Evolutionary conservation across 2,329 filamentous ascomycete species (phyloP), one percentile per base, ranked within the genome.

Genomic region (Aspergillus sp.): DNA sequence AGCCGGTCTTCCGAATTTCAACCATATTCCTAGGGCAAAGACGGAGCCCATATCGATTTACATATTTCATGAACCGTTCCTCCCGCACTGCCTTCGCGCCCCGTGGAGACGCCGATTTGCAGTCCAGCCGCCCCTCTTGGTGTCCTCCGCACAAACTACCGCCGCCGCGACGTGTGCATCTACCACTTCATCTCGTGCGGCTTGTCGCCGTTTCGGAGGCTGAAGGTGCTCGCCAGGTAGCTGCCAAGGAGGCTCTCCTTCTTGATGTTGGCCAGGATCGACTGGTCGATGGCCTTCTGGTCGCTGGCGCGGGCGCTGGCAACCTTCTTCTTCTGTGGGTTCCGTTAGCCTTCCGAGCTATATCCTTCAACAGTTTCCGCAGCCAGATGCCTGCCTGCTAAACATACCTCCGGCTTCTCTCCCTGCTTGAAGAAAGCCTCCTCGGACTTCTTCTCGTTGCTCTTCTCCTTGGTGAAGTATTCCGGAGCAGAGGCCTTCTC

Each of bases 121-220:
- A 53, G 49, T 48, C 48, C 45, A 55, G 51, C 53, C 52, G 48
- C 52, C 52, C 49, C 43, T 58, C 54, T 50, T 43, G 52, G 50
- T 51, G 48, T 51, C 53, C 53, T 55, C 55, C 52, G 54, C 53
- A 55, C 51, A 51, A 53, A 55, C 50, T 57, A 59, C 54, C 55
- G 49, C 55, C 53, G 54, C 56, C 48, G 49, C 52, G 49, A 45
- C 53, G 45, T 46, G 42, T 42, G 49, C 51, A 56, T 78, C 72
- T 95, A 98, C 80, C 89, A 98, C 73, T 85, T 84, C 91, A 98
- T 96, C 80, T 93, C 85, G 75, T 98, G 91, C 72, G 91, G 91
- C 82, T 89, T 88, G 78, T 98, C 89, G 63, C 91, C 91, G 77
- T 88, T 95, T 74, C 89, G 84, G 71, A 98, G 81, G 80, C 84